Conservation (phyloP, 139 green algal species). For the Haematococcus lacustris region DNA sequence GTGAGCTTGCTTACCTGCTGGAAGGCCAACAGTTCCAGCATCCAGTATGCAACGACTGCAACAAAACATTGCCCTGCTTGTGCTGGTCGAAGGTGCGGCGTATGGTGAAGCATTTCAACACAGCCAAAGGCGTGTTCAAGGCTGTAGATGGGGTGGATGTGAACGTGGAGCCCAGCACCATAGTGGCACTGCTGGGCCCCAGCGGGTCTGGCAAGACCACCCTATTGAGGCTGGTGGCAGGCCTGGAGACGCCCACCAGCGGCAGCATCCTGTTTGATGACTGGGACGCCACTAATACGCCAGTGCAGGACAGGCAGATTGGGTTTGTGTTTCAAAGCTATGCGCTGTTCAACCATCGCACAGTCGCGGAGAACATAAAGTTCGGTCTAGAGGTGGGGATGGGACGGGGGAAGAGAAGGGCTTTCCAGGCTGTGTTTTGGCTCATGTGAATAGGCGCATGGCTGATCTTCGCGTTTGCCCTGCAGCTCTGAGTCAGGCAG, state of each 20-base stretch:
- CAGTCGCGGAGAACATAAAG: conserved; percentile 78
- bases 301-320: conserved; percentile 52
- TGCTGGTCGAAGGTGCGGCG: conserved; percentile 50
- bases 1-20: conserved; percentile 13
- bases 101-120: conserved; percentile 69
- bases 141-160: conserved; percentile 61
- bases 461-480: too few species aligned
- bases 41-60: too few species aligned
- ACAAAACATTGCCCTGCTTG: too few species aligned
- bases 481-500: too few species aligned
- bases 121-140: conserved; percentile 47
- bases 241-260: conserved; percentile 60
- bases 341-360: conserved; percentile 90
- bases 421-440: too few species aligned
- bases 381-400: conserved; percentile 69
- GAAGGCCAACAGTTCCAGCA: neutral
- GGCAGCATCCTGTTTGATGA: conserved; percentile 76
- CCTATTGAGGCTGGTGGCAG: conserved; percentile 74
- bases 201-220: conserved; percentile 79
- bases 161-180: conserved; percentile 54
- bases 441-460: too few species aligned
- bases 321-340: conserved; percentile 88
- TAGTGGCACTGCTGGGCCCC: conserved; percentile 70
- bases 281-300: conserved; percentile 39
- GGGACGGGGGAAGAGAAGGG: too few species aligned